These are phyloP conservation scores for Elongisporangium senticosum DNA, from an alignment of 352 stramenopile genomes.

Conservation along the genomic window DNA sequence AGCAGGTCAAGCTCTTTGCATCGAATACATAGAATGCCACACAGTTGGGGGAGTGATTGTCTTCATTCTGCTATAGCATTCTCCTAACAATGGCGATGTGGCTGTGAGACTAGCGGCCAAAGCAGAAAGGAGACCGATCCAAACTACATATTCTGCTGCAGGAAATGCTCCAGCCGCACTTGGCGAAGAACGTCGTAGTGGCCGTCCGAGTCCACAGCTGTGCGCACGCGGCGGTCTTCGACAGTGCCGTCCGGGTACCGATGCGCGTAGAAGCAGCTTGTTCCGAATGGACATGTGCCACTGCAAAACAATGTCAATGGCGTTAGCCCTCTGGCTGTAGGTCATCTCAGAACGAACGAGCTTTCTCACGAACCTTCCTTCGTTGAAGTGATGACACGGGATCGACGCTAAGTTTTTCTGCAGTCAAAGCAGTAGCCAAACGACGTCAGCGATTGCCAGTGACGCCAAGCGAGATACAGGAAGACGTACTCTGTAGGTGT, in stretches of 20 bases:
- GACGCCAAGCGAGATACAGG: neutral
- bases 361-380: conserved; percentile 43
- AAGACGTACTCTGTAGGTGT: conserved; percentile 54
- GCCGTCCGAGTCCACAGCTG: conserved; percentile 59
- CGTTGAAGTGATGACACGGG: conserved; percentile 79
- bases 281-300: conserved; percentile 79
- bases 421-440: neutral
- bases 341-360: neutral
- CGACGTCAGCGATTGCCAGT: conserved; percentile 5
- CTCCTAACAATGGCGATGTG: neutral
- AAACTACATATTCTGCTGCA: conserved; percentile 18
- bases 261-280: conserved; percentile 85
- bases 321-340: conserved; percentile 5
- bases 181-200: conserved; percentile 74
- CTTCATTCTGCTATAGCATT: neutral
- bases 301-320: conserved; percentile 22
- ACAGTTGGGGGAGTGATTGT: conserved; percentile 1
- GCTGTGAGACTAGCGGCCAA: neutral
- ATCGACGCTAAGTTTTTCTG: conserved; percentile 70
- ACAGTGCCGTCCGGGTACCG: conserved; percentile 59
- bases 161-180: conserved; percentile 65
- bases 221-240: conserved; percentile 58
- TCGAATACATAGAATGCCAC: neutral
- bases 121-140: neutral
- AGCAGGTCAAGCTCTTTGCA: conserved; percentile 1